Conservation (phyloP, 192 early-diverging fungal genomes). For the Nowakowskiella sp. region DNA sequence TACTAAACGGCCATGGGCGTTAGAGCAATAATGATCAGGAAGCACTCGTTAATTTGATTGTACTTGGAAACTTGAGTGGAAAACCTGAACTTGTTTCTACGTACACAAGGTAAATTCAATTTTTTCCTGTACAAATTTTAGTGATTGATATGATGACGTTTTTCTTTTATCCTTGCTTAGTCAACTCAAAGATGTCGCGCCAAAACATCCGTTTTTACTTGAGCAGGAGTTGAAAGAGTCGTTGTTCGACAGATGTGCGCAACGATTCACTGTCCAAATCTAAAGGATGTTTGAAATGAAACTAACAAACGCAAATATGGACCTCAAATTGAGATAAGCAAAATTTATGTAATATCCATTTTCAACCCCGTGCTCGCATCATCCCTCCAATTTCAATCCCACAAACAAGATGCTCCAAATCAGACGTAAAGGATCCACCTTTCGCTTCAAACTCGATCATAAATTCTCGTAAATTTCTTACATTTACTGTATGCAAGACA, state of each 20-base stretch:
- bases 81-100: slow-evolving; percentile 62
- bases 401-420: too few species aligned
- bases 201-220: slow-evolving; percentile 67
- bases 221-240: slow-evolving; percentile 70
- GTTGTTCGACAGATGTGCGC: slow-evolving; percentile 66
- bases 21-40: slow-evolving; percentile 69
- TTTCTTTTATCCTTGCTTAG: slow-evolving; percentile 19
- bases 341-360: too few species aligned
- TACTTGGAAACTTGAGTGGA: slow-evolving; percentile 57
- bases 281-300: too few species aligned
- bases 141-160: not conserved
- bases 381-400: too few species aligned
- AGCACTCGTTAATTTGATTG: slow-evolving; percentile 78
- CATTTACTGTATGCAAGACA: too few species aligned
- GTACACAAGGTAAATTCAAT: slow-evolving; percentile 52
- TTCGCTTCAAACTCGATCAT: too few species aligned
- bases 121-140: not conserved
- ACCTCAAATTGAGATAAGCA: too few species aligned
- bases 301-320: too few species aligned
- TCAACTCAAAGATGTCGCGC: slow-evolving; percentile 66
- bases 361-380: too few species aligned
- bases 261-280: too few species aligned
- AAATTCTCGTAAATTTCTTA: too few species aligned
- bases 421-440: too few species aligned
- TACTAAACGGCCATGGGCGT: not conserved